A percentile compares a stretch with the other conserved stretches of the same genome.
These are phyloP conservation scores for Naegleria lovaniensis DNA, from an alignment of 208 protist species.

Conservation along the genomic window DNA sequence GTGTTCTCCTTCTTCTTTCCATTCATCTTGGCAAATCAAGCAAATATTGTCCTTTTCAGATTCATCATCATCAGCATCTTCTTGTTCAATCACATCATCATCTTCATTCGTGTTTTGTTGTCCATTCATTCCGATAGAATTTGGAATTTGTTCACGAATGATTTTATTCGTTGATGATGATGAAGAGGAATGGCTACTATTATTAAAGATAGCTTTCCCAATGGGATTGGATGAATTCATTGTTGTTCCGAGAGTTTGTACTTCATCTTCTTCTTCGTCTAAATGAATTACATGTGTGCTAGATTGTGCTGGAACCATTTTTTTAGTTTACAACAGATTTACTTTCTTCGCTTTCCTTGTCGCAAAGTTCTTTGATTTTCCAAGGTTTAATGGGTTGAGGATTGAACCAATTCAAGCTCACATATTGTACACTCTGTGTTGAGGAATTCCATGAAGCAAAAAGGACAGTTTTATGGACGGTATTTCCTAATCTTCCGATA, in stretches of 20 bases:
- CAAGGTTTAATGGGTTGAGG: not conserved
- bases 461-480: not conserved
- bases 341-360: not conserved
- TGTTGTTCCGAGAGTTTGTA: no score
- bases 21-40: not conserved
- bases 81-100: not conserved
- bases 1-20: not conserved
- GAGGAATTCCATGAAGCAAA: not conserved
- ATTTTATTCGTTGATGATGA: no score
- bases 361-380: not conserved
- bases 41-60: not conserved
- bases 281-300: not conserved
- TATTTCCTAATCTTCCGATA: constrained; percentile 10
- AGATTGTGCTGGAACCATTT: not conserved
- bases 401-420: not conserved
- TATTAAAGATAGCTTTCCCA: no score
- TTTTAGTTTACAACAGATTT: not conserved
- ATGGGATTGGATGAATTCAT: no score
- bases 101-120: not conserved
- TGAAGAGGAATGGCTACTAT: no score
- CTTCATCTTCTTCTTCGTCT: not conserved
- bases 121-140: not conserved
- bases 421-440: not conserved
- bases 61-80: not conserved
- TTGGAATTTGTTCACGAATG: not conserved